Percentiles rank a stretch among this genome's conserved stretches.
Conservation (phyloP, 805 yeast species). For the Cyberlindnera mycetangii region DNA sequence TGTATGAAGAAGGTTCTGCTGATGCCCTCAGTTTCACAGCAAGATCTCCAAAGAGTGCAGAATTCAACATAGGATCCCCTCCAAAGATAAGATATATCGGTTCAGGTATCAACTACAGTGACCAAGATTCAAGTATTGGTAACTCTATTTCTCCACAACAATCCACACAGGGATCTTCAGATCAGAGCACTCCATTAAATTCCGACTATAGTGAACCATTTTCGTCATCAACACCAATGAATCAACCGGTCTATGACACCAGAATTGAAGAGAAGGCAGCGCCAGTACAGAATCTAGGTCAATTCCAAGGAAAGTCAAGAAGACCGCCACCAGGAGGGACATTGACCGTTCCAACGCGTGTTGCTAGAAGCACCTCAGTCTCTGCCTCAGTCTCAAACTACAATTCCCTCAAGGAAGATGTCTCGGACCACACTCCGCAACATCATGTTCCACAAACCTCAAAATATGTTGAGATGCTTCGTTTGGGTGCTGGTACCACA, state of each 20-base stretch:
- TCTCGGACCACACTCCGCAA: slow-evolving; percentile 1
- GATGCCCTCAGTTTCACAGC: slow-evolving; percentile 34
- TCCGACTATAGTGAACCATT: slow-evolving; percentile 6
- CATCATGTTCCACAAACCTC: slow-evolving; percentile 47
- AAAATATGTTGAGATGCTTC: slow-evolving; percentile 43
- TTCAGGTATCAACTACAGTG: slow-evolving; percentile 6
- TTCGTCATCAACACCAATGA: slow-evolving; percentile 3
- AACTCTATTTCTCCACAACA: slow-evolving; percentile 8
- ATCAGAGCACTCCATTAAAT: slow-evolving; percentile 4
- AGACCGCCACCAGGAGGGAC: slow-evolving; percentile 40
- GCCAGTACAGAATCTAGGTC: slow-evolving; percentile 27
- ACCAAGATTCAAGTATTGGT: slow-evolving; percentile 1
- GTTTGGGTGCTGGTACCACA: slow-evolving; percentile 47
- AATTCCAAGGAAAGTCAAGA: slow-evolving; percentile 20
- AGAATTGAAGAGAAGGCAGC: slow-evolving; percentile 34
- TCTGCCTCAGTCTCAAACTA: slow-evolving; percentile 18
- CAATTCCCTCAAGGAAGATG: slow-evolving; percentile 19
- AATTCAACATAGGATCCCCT: slow-evolving; percentile 23
- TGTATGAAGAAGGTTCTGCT: slow-evolving; percentile 21
- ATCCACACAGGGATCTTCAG: slow-evolving; percentile 1
- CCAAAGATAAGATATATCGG: slow-evolving; percentile 12
- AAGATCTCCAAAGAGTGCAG: slow-evolving; percentile 32
- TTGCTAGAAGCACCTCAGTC: slow-evolving; percentile 35
- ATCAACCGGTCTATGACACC: slow-evolving; percentile 33
- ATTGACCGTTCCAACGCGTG: slow-evolving; percentile 33